phyloP scores from a whole-genome alignment of 192 early-diverging fungal species.

The Chytriomyces confervae region DNA sequence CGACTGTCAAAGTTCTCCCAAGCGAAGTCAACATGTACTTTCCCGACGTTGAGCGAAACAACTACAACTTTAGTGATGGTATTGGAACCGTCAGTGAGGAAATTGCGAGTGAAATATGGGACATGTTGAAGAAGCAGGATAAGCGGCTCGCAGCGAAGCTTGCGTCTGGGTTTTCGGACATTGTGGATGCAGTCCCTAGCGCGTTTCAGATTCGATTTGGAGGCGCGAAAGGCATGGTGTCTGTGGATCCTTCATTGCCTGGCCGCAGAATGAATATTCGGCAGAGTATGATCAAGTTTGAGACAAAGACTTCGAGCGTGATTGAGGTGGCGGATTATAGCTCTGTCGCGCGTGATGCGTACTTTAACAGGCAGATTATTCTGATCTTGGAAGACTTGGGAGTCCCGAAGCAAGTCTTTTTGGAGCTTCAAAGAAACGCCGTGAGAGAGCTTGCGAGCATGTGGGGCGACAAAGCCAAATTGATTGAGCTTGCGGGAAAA shows the following conservation, averaged over 20 bases:
- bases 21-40: slow-evolving; percentile 52
- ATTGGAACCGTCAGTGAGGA: slow-evolving; percentile 65
- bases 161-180: background rate
- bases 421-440: slow-evolving; percentile 46
- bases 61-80: slow-evolving; percentile 76
- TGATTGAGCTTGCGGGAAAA: slow-evolving; percentile 16
- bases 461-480: slow-evolving; percentile 10
- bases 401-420: slow-evolving; percentile 62
- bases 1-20: slow-evolving; percentile 2
- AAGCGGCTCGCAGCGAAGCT: background rate
- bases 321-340: slow-evolving; percentile 69
- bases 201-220: slow-evolving; percentile 79
- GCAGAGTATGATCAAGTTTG: slow-evolving; percentile 66
- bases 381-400: slow-evolving; percentile 63
- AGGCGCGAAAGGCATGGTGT: slow-evolving; percentile 56
- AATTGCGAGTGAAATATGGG: slow-evolving; percentile 48
- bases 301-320: slow-evolving; percentile 44
- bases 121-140: slow-evolving; percentile 31
- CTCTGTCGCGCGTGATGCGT: slow-evolving; percentile 46
- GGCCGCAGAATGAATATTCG: slow-evolving; percentile 56
- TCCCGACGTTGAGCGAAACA: slow-evolving; percentile 62
- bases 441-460: slow-evolving; percentile 26
- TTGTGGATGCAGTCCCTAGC: slow-evolving; percentile 39
- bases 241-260: slow-evolving; percentile 40
- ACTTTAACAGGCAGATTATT: slow-evolving; percentile 72